Evolutionary conservation across 2,329 filamentous ascomycete genomes (phyloP), one percentile per base, ranked within the genome.

Genomic region (Beauveria rudraprayagi): DNA sequence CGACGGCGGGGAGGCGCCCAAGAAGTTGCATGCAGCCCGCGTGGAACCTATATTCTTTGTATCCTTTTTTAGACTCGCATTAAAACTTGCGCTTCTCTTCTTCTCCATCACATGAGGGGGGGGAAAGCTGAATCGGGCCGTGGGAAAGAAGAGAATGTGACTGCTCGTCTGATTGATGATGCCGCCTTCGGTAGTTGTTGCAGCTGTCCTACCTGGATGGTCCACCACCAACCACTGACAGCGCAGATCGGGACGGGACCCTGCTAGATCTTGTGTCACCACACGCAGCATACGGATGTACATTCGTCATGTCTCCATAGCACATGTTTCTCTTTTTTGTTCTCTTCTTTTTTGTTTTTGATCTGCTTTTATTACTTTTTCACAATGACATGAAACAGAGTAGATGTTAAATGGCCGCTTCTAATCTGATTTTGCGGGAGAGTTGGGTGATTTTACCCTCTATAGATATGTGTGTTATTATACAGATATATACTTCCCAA

Each of bases 361-460:
- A 11, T 30, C 30, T 30, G 9, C 30, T 11, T 16, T 43, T 10
- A 11, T 43, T 43, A 8, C 34, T 53, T 16, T 24, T 41, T 24
- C 17, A 26, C 28, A 4, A 9, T 28, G 37, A 43, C 22, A 28
- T 34, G 19, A 46, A 46, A 24, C 53, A 57, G 34, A 40, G 22
- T 41, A 57, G 5, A 57, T 37, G 11, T 40, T 57, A 41, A 10
- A 41, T 10, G 28, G 30, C 19, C 22, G 30, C 55, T 30, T 47
- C 43, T 30, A 22, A 66, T 52, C 62, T 26, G 66, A 61, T 44
- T 11, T 46, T 30, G 22, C n/a, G 26, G n/a, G 5, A 44, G 54
- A 50, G 44, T 50, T 50, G 55, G 10, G 53, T 56, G 44, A 30
- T 41, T 41, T 50, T 41, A 19, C 54, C 19, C 11, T 48, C 55